Percentiles rank a stretch among this genome's conserved stretches.
Evolutionary conservation across 2,329 filamentous ascomycete genomes (phyloP).

Genomic region (Raffaelea ambrosiae): DNA sequence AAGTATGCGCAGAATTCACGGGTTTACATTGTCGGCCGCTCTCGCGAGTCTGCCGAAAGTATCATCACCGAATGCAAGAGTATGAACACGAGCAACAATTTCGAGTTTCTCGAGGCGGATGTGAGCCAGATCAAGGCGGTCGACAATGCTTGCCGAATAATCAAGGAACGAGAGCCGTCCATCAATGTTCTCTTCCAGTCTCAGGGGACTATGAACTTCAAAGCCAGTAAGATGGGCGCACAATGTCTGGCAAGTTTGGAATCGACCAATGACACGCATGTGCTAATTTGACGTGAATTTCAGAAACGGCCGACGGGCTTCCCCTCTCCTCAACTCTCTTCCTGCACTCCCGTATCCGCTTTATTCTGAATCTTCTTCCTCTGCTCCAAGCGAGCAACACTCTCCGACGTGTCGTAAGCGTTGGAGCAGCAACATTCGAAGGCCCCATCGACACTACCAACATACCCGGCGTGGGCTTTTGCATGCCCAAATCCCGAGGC

Average conservation of each 20-base stretch:
- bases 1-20: slow-evolving; percentile 26
- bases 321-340: slow-evolving; percentile 40
- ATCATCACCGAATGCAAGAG: slow-evolving; percentile 32
- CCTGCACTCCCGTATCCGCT: slow-evolving; percentile 50
- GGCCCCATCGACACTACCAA: slow-evolving; percentile 16
- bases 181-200: slow-evolving; percentile 26
- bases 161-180: slow-evolving; percentile 37
- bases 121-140: slow-evolving; percentile 37
- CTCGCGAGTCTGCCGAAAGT: slow-evolving; percentile 26
- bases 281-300: not conserved
- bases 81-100: slow-evolving; percentile 34
- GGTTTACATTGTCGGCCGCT: slow-evolving; percentile 40
- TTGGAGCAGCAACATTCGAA: slow-evolving; percentile 46
- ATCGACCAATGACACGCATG: not conserved
- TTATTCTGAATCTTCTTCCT: slow-evolving; percentile 49
- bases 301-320: slow-evolving; percentile 50
- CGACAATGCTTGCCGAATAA: slow-evolving; percentile 39
- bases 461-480: slow-evolving; percentile 26
- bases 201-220: slow-evolving; percentile 2
- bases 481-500: slow-evolving; percentile 28
- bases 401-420: slow-evolving; percentile 45
- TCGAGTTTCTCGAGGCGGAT: slow-evolving; percentile 37
- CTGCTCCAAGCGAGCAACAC: slow-evolving; percentile 34
- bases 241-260: too few relatives aligned
- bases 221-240: not conserved